Percentiles rank a stretch among this genome's conserved stretches.
phyloP scores from a whole-genome alignment of 1,284 basidiomycete species.

The Phenoliferia sp. region DNA sequence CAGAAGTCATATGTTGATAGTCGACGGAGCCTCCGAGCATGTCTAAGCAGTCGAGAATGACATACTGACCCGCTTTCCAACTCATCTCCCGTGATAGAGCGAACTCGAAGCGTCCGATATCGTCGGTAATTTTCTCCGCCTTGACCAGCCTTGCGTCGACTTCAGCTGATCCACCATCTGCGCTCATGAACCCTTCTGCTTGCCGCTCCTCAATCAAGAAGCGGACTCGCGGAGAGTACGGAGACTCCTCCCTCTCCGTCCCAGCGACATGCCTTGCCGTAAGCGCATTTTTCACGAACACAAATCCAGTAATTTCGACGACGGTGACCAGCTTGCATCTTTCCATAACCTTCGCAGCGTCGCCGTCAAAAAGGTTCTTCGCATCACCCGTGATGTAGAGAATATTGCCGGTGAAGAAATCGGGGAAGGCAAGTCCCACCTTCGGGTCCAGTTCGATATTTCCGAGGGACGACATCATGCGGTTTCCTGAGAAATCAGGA shows the following conservation, averaged over 20 bases:
- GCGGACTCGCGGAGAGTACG: slow-evolving; percentile 58
- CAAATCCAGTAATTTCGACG: slow-evolving; percentile 52
- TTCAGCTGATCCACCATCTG: slow-evolving; percentile 28
- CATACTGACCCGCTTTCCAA: slow-evolving; percentile 54
- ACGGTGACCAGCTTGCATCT: slow-evolving; percentile 53
- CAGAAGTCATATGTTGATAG: slow-evolving; percentile 53
- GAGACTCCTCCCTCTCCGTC: slow-evolving; percentile 46
- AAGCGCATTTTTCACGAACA: slow-evolving; percentile 54
- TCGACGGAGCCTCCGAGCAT: slow-evolving; percentile 48
- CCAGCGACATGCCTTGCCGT: slow-evolving; percentile 48
- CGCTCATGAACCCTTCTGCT: not conserved
- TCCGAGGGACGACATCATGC: slow-evolving; percentile 57
- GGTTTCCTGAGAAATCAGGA: slow-evolving; percentile 61
- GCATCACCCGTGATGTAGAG: slow-evolving; percentile 60
- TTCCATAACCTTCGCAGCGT: slow-evolving; percentile 55
- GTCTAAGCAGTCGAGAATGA: slow-evolving; percentile 53
- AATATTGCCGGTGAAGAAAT: slow-evolving; percentile 54
- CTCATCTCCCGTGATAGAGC: not conserved
- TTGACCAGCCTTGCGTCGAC: slow-evolving; percentile 30
- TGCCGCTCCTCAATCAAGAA: slow-evolving; percentile 51
- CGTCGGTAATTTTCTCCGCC: slow-evolving; percentile 33
- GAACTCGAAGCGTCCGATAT: slow-evolving; percentile 56
- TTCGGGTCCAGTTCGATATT: slow-evolving; percentile 57
- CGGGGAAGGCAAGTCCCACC: slow-evolving; percentile 55
- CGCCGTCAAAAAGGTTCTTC: slow-evolving; percentile 50